phyloP scores from a whole-genome alignment of 805 yeast genomes.

The Yamadazyma akitaensis region DNA sequence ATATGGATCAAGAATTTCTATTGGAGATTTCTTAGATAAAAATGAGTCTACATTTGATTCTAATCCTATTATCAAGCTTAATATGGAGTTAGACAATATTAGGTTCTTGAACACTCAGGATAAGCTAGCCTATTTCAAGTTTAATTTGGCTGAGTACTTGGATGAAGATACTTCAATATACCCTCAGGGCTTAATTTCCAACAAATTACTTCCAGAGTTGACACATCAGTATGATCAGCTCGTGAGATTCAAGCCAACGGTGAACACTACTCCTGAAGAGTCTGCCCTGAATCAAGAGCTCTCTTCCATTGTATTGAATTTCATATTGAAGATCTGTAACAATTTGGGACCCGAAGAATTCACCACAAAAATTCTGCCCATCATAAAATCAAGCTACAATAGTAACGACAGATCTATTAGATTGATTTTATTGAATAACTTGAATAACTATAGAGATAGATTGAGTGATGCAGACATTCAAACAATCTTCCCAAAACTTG shows the following conservation, averaged over 20 bases:
- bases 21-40: conserved; percentile 27
- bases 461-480: conserved; percentile 62
- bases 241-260: conserved; percentile 23
- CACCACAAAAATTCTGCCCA: conserved; percentile 49
- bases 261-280: conserved; percentile 27
- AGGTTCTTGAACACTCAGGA: conserved; percentile 52
- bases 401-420: conserved; percentile 76
- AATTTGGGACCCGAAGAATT: conserved; percentile 32
- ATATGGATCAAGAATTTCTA: conserved; percentile 31
- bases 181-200: conserved; percentile 55
- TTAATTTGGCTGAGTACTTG: conserved; percentile 25
- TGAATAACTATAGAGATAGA: conserved; percentile 52
- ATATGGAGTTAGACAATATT: conserved; percentile 53
- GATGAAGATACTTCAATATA: conserved; percentile 14
- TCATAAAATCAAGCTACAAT: conserved; percentile 59
- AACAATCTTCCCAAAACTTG: conserved; percentile 61
- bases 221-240: conserved; percentile 39
- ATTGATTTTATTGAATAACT: conserved; percentile 59
- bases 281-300: conserved; percentile 35
- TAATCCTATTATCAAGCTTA: conserved; percentile 50
- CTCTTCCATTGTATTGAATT: conserved; percentile 35
- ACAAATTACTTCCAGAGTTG: conserved; percentile 70
- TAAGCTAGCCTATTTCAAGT: conserved; percentile 43
- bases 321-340: conserved; percentile 32
- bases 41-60: conserved; percentile 21